These are phyloP conservation scores for Globisporangium heterothallicum DNA, from an alignment of 352 stramenopile genomes.

Conservation along the genomic window DNA sequence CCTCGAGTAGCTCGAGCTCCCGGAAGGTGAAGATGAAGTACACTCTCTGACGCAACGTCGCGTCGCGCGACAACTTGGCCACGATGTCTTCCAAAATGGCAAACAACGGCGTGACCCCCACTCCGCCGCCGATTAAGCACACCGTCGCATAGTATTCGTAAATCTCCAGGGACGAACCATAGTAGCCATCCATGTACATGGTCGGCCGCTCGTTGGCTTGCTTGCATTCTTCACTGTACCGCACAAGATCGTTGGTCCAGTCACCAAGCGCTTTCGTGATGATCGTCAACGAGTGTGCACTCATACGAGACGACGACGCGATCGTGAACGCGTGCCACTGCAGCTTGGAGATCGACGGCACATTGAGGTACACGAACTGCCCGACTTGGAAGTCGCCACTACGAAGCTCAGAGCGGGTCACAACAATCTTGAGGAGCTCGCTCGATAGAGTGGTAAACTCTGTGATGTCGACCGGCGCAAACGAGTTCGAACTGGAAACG, in stretches of 20 bases:
- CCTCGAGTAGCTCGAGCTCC: constrained; percentile 18
- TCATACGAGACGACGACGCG: constrained; percentile 15
- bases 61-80: constrained; percentile 1
- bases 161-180: constrained; percentile 12
- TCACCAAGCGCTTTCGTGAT: constrained; percentile 15
- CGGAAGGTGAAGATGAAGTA: constrained; percentile 22
- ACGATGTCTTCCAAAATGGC: constrained; percentile 21
- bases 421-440: constrained; percentile 31
- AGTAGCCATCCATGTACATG: constrained; percentile 23
- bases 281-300: constrained; percentile 9
- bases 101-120: constrained; percentile 21
- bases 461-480: constrained; percentile 22
- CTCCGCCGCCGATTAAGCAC: constrained; percentile 17
- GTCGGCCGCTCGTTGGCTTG: constrained; percentile 2
- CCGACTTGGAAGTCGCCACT: constrained; percentile 22
- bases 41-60: constrained; percentile 10
- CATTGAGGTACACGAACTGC: constrained; percentile 44
- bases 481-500: constrained; percentile 27
- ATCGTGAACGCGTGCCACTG: constrained; percentile 53
- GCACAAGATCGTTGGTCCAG: constrained; percentile 15
- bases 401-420: constrained; percentile 15
- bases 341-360: constrained; percentile 34
- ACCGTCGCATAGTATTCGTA: constrained; percentile 19
- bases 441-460: constrained; percentile 23
- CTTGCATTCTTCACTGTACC: constrained; percentile 10